Conservation (phyloP, 176 grass and related monocot species). For the sorghum (Sorghum bicolor) region DNA sequence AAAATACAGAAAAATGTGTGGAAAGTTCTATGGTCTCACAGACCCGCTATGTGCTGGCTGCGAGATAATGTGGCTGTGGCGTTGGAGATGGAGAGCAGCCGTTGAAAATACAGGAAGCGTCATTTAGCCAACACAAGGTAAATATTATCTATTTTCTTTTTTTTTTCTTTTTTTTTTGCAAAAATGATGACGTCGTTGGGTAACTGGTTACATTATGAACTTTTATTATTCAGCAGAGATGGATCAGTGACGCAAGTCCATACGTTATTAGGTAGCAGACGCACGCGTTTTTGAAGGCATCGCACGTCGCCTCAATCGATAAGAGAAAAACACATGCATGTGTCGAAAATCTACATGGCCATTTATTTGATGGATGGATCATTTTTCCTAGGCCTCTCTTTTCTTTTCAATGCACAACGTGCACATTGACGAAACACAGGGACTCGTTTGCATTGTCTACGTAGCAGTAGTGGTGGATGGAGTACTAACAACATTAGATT, state of each 20-base stretch:
- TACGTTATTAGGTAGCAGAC: neutral
- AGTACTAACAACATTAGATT: neutral
- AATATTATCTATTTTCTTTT: neutral
- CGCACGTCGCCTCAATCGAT: neutral
- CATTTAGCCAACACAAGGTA: no score
- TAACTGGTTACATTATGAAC: neutral
- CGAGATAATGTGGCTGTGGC: no score
- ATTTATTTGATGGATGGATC: neutral
- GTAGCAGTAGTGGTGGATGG: neutral
- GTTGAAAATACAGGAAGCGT: no score
- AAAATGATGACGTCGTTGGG: no score
- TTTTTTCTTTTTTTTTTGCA: no score
- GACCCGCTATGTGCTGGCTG: no score
- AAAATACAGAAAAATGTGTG: neutral
- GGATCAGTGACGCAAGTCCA: neutral
- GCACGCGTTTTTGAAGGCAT: neutral
- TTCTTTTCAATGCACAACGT: neutral
- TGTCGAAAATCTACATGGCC: neutral
- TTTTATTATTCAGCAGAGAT: neutral
- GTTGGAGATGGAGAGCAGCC: no score
- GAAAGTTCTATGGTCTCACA: no score
- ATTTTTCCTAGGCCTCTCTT: neutral
- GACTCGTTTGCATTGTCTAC: neutral
- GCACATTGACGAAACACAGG: neutral
- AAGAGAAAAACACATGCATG: neutral